These are phyloP conservation scores for Colletotrichum kahawae DNA, from an alignment of 2,329 filamentous ascomycete species.

Conservation along the genomic window DNA sequence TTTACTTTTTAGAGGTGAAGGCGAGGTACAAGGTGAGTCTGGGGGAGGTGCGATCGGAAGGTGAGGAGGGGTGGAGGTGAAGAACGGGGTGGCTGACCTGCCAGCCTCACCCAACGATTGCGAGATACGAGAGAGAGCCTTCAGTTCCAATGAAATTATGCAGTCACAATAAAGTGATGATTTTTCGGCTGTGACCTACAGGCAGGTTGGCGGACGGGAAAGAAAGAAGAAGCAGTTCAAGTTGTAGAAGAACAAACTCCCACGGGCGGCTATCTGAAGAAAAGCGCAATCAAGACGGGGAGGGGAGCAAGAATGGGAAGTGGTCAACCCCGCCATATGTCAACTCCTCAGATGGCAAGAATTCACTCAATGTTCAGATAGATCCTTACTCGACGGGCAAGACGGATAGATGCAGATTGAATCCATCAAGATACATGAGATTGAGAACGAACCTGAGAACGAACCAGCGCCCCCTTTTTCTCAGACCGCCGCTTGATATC, in stretches of 20 bases:
- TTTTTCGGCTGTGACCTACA: background rate
- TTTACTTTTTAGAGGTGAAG: background rate
- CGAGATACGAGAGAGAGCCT: background rate
- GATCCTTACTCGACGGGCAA: background rate
- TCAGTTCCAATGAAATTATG: background rate
- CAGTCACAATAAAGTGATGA: background rate
- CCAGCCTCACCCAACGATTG: background rate
- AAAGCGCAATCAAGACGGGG: background rate
- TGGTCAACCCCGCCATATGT: background rate
- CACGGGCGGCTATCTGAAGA: background rate
- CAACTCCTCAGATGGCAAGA: background rate
- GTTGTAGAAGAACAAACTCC: background rate
- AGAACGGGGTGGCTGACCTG: background rate
- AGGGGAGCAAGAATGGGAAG: background rate
- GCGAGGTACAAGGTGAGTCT: background rate
- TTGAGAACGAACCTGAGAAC: background rate
- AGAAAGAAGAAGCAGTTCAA: background rate
- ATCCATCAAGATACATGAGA: background rate
- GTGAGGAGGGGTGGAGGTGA: background rate
- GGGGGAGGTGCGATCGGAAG: background rate
- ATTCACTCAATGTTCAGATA: background rate
- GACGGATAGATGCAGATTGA: background rate
- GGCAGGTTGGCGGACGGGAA: background rate
- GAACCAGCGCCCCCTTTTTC: background rate
- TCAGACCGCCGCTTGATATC: background rate